Evolutionary conservation across 176 grass and related monocot species (phyloP), one percentile per base, ranked within the genome.

Genomic region (Oryza officinalis): DNA sequence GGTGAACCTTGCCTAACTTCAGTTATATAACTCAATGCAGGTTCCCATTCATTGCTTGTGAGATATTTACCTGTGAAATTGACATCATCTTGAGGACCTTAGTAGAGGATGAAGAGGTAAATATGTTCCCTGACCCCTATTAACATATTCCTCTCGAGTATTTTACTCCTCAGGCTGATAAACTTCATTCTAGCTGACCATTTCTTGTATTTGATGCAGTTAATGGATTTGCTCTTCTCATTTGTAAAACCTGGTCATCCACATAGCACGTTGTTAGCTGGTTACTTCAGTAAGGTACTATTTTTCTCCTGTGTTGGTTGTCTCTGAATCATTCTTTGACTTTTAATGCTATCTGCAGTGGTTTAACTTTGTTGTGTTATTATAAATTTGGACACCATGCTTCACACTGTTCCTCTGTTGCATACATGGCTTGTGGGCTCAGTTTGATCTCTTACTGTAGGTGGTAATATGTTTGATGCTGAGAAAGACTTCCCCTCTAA

Each of bases 1-100:
- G 31, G 35, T 63, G 61, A 74, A 68, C 80, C 77, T 70, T 27
- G 35, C 84, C 18, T 72, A 87, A 80, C 57, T 82, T 41, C 17
- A 69, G 17, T 72, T 52, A 40, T 67, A 65, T 72, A 27, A 49
- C 45, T 59, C 67, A 63, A 79, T 85, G 72, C 65, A 96, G 94
- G 90, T 91, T 93, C 76, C 94, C 94, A 37, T 96, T 96, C 77
- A 96, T 96, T 54, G 94, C 94, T 71, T 93, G 91, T 47, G 94
- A 96, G 84, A 96, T 96, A 83, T 96, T 96, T 87, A 93, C 91
- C 57, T 96, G 94, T 72, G 94, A 96, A 82, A 87, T 96, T 73
- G 94, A 96, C 80, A 85, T 96, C 54, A 89, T 96, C 31, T 35
- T 96, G 78, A 96, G 88, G 69, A 89, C 94, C n/a, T 85, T 96